Evolutionary conservation across 176 grass and related monocot species (phyloP).

Genomic region (Avena sativa): DNA sequence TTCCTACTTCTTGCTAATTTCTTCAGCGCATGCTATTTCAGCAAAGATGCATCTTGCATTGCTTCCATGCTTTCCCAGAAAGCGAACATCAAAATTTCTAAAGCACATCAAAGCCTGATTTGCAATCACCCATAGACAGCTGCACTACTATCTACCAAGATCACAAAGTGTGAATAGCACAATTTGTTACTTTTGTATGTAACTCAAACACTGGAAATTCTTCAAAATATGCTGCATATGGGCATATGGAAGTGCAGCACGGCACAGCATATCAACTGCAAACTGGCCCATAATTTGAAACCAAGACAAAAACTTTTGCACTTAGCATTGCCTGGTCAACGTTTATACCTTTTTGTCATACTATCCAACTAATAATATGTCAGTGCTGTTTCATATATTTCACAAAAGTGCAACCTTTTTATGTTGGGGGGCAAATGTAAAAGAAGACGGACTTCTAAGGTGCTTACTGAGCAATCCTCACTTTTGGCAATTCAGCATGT

Average conservation of each 20-base stretch:
- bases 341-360: background rate
- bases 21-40: background rate
- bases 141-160: background rate
- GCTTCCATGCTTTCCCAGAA: background rate
- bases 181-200: background rate
- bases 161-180: background rate
- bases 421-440: background rate
- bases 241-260: background rate
- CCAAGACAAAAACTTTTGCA: background rate
- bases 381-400: background rate
- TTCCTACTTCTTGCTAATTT: background rate
- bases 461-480: background rate
- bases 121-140: background rate
- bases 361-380: background rate
- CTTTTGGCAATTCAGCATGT: background rate
- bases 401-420: background rate
- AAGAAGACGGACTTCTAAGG: background rate
- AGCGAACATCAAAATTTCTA: background rate
- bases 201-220: background rate
- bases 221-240: background rate
- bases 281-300: background rate
- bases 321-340: background rate
- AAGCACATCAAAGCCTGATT: background rate
- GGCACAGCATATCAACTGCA: background rate
- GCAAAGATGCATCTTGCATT: background rate